A percentile compares a stretch with the other conserved stretches of the same genome.
These are phyloP conservation scores for Mucor irregularis DNA, from an alignment of 371 early-diverging fungal species.

Conservation along the genomic window DNA sequence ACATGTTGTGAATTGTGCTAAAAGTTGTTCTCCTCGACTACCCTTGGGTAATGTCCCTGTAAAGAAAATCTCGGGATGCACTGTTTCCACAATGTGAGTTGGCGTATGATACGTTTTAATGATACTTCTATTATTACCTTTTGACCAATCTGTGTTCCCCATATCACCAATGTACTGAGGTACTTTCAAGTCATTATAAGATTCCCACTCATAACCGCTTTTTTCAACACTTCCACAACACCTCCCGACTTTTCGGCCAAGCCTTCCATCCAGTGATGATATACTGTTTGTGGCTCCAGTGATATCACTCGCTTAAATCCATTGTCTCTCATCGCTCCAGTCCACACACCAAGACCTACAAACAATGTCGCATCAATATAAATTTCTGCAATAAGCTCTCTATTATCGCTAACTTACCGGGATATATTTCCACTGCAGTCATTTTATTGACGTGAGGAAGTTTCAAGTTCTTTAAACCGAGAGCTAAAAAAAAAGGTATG, in stretches of 20 bases:
- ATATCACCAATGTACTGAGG: slow-evolving; percentile 31
- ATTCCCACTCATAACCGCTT: slow-evolving; percentile 52
- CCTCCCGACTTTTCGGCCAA: slow-evolving; percentile 10
- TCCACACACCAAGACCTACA: slow-evolving; percentile 49
- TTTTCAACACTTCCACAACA: slow-evolving; percentile 24
- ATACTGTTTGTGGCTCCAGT: slow-evolving; percentile 33
- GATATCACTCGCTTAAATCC: slow-evolving; percentile 40
- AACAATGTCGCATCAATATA: neutral
- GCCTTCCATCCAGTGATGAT: slow-evolving; percentile 23
- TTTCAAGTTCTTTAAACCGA: slow-evolving; percentile 18
- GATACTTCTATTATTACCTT: slow-evolving; percentile 23
- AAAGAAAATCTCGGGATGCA: slow-evolving; percentile 40
- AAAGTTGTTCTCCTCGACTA: slow-evolving; percentile 40
- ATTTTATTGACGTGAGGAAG: slow-evolving; percentile 17
- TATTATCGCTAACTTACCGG: slow-evolving; percentile 29
- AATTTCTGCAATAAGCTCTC: neutral
- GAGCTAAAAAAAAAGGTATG: too few relatives aligned
- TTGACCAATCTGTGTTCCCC: slow-evolving; percentile 34
- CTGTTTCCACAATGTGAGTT: slow-evolving; percentile 1
- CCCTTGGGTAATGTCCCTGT: slow-evolving; percentile 49
- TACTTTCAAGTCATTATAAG: slow-evolving; percentile 35
- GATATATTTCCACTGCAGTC: slow-evolving; percentile 46
- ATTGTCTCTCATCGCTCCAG: slow-evolving; percentile 29
- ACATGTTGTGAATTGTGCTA: slow-evolving; percentile 46
- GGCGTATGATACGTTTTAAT: neutral